Conservation (phyloP, 108 stramenopile genomes). For the Heterococcus sp. region DNA sequence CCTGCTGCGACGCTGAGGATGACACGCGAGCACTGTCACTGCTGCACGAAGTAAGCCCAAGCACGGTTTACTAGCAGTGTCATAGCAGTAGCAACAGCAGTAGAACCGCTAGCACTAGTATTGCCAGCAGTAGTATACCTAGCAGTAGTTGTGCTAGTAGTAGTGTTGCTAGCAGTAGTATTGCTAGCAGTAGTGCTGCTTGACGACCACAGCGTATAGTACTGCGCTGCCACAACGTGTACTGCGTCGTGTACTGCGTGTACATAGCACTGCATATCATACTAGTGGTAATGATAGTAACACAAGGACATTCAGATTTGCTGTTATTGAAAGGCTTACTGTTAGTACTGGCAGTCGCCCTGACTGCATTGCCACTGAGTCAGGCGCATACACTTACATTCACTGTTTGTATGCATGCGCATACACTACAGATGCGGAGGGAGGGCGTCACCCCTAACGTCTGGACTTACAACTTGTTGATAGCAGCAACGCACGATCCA, state of each 20-base stretch:
- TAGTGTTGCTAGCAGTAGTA: not conserved
- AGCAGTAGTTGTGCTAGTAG: not conserved
- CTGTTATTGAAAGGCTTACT: not conserved
- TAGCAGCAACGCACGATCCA: too few relatives aligned
- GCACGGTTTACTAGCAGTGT: not conserved
- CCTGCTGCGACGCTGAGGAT: slow-evolving; percentile 17
- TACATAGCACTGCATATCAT: not conserved
- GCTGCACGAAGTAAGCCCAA: not conserved
- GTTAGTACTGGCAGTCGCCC: not conserved
- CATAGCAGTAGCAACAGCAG: not conserved
- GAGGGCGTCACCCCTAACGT: slow-evolving; percentile 27
- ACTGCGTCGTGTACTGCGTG: not conserved
- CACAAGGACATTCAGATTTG: not conserved
- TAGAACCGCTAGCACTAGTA: not conserved
- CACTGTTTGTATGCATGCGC: not conserved
- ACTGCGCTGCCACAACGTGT: not conserved
- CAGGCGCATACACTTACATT: not conserved
- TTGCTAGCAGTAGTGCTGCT: not conserved
- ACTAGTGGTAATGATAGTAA: not conserved
- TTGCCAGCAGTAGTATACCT: not conserved
- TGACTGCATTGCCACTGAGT: not conserved
- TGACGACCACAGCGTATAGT: not conserved
- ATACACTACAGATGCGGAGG: slow-evolving; percentile 4
- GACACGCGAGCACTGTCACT: not conserved
- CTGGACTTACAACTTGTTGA: slow-evolving; percentile 35